These are phyloP conservation scores for Trametes punicea DNA, from an alignment of 768 basidiomycete species.

Conservation along the genomic window DNA sequence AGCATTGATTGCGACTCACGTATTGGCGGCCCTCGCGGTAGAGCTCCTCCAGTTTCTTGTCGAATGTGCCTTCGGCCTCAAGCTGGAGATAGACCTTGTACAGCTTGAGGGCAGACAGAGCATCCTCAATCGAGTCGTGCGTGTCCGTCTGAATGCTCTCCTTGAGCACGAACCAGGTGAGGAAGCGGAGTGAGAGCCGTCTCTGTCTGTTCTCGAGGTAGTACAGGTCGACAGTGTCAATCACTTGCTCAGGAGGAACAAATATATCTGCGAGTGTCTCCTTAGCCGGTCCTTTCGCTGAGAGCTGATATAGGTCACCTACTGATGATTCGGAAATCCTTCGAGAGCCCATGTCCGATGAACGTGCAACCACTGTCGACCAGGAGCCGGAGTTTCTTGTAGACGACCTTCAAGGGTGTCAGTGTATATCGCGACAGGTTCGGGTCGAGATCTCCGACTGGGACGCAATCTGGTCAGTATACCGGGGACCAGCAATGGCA, in stretches of 20 bases:
- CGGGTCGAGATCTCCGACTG: slow-evolving; percentile 93
- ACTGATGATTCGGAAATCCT: slow-evolving; percentile 99
- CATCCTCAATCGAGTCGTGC: slow-evolving; percentile 99
- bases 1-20: slow-evolving; percentile 38
- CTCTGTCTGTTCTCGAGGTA: slow-evolving; percentile 79
- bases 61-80: slow-evolving; percentile 74
- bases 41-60: slow-evolving; percentile 82
- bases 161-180: slow-evolving; percentile 91
- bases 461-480: background rate
- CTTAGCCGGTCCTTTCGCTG: too few species aligned
- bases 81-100: slow-evolving; percentile 80
- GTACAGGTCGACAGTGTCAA: slow-evolving; percentile 98
- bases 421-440: slow-evolving; percentile 79
- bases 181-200: slow-evolving; percentile 86
- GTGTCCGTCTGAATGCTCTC: slow-evolving; percentile 91
- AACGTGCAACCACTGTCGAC: slow-evolving; percentile 96
- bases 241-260: slow-evolving; percentile 92
- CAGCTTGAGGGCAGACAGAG: slow-evolving; percentile 77
- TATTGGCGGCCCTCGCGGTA: slow-evolving; percentile 76
- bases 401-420: slow-evolving; percentile 95
- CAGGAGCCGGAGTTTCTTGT: slow-evolving; percentile 91
- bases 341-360: slow-evolving; percentile 94
- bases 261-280: slow-evolving; percentile 67
- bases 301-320: too few species aligned
- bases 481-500: background rate